phyloP scores from a whole-genome alignment of 2,329 filamentous ascomycete genomes.

The Colletotrichum sp. region DNA sequence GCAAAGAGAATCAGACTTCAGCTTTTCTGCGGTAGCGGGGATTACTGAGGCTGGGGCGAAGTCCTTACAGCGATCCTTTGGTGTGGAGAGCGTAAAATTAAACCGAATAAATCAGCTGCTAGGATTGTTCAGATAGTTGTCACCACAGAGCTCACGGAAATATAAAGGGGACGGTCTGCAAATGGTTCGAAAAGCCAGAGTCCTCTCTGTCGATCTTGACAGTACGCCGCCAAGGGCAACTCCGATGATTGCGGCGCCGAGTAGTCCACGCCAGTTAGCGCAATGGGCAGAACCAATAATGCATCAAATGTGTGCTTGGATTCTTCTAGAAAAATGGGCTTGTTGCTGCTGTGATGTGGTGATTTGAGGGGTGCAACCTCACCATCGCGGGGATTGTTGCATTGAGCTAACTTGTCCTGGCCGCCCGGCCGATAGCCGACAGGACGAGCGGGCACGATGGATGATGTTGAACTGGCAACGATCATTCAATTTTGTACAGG shows the following conservation, averaged over 20 bases:
- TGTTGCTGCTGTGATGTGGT: background rate
- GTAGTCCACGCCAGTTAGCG: background rate
- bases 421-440: background rate
- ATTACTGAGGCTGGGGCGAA: background rate
- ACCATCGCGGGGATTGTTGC: background rate
- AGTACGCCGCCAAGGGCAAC: background rate
- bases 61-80: background rate
- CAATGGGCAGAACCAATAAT: background rate
- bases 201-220: background rate
- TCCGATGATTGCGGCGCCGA: background rate
- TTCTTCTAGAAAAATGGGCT: background rate
- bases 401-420: background rate
- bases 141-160: background rate
- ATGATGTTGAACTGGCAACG: background rate
- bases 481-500: background rate
- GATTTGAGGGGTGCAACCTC: background rate
- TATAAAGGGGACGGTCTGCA: background rate
- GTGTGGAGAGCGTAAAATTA: background rate
- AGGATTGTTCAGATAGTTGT: background rate
- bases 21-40: background rate
- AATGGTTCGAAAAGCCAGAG: rapidly evolving
- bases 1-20: background rate
- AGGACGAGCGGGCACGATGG: background rate
- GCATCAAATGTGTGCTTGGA: background rate
- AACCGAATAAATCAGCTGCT: background rate